Evolutionary conservation across 495 filamentous ascomycete genomes (phyloP).

Genomic region (Trichoderma virens): DNA sequence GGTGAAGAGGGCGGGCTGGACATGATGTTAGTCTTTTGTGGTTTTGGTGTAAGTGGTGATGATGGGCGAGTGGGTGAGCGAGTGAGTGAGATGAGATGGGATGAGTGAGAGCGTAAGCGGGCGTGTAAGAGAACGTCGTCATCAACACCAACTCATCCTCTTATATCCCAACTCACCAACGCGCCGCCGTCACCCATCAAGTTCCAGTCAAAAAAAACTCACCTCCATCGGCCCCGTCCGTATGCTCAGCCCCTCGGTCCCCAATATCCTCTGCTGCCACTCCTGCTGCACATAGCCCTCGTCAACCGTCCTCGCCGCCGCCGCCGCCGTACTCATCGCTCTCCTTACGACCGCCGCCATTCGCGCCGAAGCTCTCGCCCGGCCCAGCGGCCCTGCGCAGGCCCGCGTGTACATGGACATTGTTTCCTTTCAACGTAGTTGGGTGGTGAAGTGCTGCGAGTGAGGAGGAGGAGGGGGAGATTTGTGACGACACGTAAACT

Average conservation of each 20-base stretch:
- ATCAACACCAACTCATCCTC: no score
- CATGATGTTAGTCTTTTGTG: neutral
- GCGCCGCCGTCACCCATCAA: no score
- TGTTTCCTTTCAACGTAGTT: neutral
- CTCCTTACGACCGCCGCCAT: neutral
- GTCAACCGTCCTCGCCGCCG: neutral
- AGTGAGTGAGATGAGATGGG: no score
- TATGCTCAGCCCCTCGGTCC: slow-evolving; percentile 19
- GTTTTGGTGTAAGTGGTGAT: neutral
- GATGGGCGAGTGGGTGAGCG: neutral
- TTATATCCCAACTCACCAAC: no score
- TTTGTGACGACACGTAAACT: no score
- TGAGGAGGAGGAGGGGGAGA: no score
- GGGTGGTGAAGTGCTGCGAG: neutral
- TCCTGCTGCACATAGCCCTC: neutral
- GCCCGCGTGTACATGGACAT: neutral
- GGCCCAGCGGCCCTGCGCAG: neutral
- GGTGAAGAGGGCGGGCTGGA: slow-evolving; percentile 62
- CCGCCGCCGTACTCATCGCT: neutral
- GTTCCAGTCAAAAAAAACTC: slow-evolving; percentile 14
- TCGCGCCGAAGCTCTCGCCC: neutral
- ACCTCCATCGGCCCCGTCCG: slow-evolving; percentile 23
- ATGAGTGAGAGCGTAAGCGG: no score
- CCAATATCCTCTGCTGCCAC: neutral
- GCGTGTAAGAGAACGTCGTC: no score